Conservation (phyloP, 2,329 filamentous ascomycete species). For the Arthroderma uncinatum region DNA sequence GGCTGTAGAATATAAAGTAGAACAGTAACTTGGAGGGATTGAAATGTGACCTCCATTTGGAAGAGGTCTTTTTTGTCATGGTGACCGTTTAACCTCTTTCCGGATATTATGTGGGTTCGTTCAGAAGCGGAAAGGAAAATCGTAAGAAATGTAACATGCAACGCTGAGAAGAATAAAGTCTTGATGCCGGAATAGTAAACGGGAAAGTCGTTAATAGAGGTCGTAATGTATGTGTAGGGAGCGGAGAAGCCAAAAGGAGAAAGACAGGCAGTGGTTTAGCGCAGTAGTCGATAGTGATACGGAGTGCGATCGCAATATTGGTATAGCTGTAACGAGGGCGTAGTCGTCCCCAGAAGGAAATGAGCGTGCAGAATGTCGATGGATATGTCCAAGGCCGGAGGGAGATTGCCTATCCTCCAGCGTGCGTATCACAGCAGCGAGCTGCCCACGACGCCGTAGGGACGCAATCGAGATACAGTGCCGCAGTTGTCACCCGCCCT, state of each 20-base stretch:
- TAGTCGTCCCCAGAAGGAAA: not conserved
- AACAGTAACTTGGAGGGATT: conserved; percentile 62
- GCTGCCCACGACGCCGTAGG: not conserved
- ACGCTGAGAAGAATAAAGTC: not conserved
- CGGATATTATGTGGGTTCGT: not conserved
- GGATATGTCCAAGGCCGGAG: not conserved
- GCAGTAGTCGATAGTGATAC: too few relatives aligned
- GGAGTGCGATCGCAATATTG: not conserved
- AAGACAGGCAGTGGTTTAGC: not conserved
- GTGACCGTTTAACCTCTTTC: not conserved
- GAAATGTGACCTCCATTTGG: conserved; percentile 45
- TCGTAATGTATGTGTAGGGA: not conserved
- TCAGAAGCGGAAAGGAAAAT: not conserved
- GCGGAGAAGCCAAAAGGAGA: not conserved
- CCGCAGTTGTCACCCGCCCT: not conserved
- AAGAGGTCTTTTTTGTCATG: conserved; percentile 4
- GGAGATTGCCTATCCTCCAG: not conserved
- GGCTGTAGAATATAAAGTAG: conserved; percentile 67
- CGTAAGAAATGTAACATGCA: not conserved
- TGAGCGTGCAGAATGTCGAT: not conserved
- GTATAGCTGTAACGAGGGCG: not conserved
- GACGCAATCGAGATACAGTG: not conserved
- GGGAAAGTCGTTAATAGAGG: not conserved
- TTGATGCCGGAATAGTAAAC: not conserved
- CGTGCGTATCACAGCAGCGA: not conserved